Base-by-base conservation (phyloP, 2,329 filamentous ascomycete species). In the Trematosphaeria pertusa region DNA sequence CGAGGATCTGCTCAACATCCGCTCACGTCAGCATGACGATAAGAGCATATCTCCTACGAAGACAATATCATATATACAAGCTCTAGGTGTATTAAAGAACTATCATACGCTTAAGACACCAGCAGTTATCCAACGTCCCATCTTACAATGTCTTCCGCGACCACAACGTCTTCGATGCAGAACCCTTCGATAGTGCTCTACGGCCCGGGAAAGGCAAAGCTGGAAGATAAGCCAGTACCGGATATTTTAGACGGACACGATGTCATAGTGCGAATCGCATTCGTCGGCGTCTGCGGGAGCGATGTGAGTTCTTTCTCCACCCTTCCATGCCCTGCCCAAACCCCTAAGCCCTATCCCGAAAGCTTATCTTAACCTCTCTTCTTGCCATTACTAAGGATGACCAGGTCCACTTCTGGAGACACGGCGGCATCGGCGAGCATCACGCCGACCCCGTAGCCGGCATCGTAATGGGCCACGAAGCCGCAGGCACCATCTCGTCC, bases 391-490 rank as follows among this genome's bases (percentile, higher is more conserved):
- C n/a, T n/a, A n/a, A n/a, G n/a, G n/a, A n/a, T n/a, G n/a, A n/a
- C 20, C 17, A 68, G 63, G 87, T 97, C 42, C 93, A 97, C 77
- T 97, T 97, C 80, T 97, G 92, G 93, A 88, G 94, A 69, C 87
- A 88, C 35, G 93, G 93, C 60, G 89, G 88, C 76, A 97, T 97
- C 69, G 92, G 92, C 12, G 91, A 91, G 56, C n/a, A n/a, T n/a
- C 94, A 36, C 15, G 42, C 65, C 95, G 89, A 87, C 95, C 60
- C 92, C 93, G 26, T 80, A 81, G 58, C 87, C 80, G 67, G 87
- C 89, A 72, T 92, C 70, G 89, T 96, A 62, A 86, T 97, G 34
- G 93, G 93, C 59, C 93, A 97, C 78, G 93, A 97, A 77, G 93
- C 90, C 34, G 88, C 91, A 2, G 93, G 92, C 49, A 86, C 78